A percentile compares a stretch with the other conserved stretches of the same genome.
Conservation (phyloP, 257 asterid genomes). For the Nicotiana noctiflora region DNA sequence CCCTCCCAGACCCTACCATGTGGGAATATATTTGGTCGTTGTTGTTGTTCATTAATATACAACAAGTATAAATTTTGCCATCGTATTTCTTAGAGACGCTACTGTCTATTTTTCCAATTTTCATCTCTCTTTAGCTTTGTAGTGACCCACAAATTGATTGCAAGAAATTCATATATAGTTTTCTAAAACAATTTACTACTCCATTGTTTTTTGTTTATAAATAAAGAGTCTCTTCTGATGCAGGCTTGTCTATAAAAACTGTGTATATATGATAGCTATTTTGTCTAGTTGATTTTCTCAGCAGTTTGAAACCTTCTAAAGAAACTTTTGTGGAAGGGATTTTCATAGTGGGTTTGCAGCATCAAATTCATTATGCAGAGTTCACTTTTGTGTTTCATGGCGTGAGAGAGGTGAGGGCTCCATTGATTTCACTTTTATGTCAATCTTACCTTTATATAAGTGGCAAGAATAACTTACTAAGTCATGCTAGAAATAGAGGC, state of each 20-base stretch:
- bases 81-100: too few relatives aligned
- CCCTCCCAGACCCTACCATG: too few relatives aligned
- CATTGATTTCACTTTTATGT: neutral
- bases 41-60: too few relatives aligned
- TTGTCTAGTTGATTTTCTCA: neutral
- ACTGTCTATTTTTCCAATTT: too few relatives aligned
- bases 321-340: neutral
- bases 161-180: neutral
- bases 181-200: neutral
- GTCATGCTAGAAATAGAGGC: too few relatives aligned
- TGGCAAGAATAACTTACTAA: neutral
- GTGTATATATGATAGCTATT: neutral
- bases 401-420: neutral
- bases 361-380: neutral
- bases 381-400: slow-evolving; percentile 5
- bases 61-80: too few relatives aligned
- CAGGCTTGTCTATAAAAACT: neutral
- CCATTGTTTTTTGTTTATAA: neutral
- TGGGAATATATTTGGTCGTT: too few relatives aligned
- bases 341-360: neutral
- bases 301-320: neutral
- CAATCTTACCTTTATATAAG: neutral
- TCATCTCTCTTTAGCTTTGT: too few relatives aligned
- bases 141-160: neutral
- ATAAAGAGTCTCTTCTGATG: neutral